Evolutionary conservation across 2,329 filamentous ascomycete genomes (phyloP).

Genomic region (Cryphonectria nitschkei): DNA sequence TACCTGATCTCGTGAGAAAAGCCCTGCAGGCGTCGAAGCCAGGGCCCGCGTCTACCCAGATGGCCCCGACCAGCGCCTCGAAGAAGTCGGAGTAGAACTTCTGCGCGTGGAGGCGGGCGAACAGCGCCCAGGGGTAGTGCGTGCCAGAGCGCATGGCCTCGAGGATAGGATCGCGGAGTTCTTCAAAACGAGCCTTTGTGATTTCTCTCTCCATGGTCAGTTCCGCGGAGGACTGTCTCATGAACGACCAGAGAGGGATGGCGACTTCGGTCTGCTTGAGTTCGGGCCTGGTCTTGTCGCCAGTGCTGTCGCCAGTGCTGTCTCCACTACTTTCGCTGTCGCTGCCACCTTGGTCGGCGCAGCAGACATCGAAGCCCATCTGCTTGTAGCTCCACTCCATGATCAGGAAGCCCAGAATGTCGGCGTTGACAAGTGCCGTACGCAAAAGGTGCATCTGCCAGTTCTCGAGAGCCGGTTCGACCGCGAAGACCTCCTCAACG

Average conservation of each 20-base stretch:
- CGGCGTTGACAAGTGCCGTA: conserved; percentile 76
- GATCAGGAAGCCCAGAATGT: conserved; percentile 77
- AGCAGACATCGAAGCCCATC: conserved; percentile 32
- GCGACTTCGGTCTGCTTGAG: conserved; percentile 29
- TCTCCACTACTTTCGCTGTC: neutral
- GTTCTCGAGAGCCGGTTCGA: conserved; percentile 47
- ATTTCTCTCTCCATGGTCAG: conserved; percentile 52
- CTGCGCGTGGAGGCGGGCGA: conserved; percentile 66
- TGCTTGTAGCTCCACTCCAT: conserved; percentile 57
- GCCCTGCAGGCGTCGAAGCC: conserved; percentile 60
- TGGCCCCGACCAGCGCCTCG: conserved; percentile 78
- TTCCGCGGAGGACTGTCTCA: conserved; percentile 60
- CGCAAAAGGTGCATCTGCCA: conserved; percentile 76
- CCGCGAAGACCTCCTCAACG: conserved; percentile 61
- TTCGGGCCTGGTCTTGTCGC: conserved; percentile 31
- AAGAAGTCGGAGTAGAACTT: conserved; percentile 87
- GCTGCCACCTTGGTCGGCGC: neutral
- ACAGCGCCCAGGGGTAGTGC: conserved; percentile 76
- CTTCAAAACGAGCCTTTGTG: conserved; percentile 49
- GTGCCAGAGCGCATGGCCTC: conserved; percentile 52
- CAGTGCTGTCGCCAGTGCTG: conserved; percentile 27
- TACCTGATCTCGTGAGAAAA: conserved; percentile 66
- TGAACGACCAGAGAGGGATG: conserved; percentile 67
- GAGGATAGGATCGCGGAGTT: conserved; percentile 53
- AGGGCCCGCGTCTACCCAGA: conserved; percentile 77